Evolutionary conservation across 441 rosid genomes (phyloP).

Genomic region (Erodium moschatum): DNA sequence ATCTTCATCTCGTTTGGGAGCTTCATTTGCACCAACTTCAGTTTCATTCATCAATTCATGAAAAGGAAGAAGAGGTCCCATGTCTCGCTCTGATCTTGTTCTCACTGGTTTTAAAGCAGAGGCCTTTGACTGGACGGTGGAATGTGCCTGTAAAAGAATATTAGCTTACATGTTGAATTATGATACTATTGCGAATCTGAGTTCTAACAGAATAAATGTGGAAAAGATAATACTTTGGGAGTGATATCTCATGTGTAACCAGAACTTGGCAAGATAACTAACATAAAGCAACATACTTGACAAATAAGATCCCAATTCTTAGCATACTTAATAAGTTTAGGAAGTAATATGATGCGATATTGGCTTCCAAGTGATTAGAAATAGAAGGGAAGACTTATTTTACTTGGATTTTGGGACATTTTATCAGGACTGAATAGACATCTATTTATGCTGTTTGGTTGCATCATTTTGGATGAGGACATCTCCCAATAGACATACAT

Average conservation of each 20-base stretch:
- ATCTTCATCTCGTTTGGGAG: constrained; percentile 37
- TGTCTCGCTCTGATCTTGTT: constrained; percentile 30
- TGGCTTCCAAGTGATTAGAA: not conserved
- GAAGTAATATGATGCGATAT: not conserved
- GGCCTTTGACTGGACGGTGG: constrained; percentile 35
- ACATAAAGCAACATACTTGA: not conserved
- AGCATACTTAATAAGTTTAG: not conserved
- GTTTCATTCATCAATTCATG: constrained; percentile 44
- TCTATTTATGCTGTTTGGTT: not conserved
- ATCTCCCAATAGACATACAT: not conserved
- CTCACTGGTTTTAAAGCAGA: constrained; percentile 40
- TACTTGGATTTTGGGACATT: not conserved
- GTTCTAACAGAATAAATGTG: not conserved
- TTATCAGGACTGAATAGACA: too few species aligned
- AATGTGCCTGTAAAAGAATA: constrained; percentile 32
- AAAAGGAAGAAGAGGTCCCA: constrained; percentile 66
- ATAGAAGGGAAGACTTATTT: not conserved
- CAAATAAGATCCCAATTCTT: not conserved
- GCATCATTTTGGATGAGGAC: not conserved
- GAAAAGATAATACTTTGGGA: constrained; percentile 1
- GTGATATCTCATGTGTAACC: not conserved
- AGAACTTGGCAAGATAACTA: not conserved
- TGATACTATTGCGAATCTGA: not conserved
- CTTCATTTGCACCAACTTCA: constrained; percentile 26
- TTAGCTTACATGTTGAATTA: constrained; percentile 12